Percentiles rank a stretch among this genome's conserved stretches.
These are phyloP conservation scores for Penicillium maclennaniae DNA, from an alignment of 495 filamentous ascomycete genomes.

Conservation along the genomic window DNA sequence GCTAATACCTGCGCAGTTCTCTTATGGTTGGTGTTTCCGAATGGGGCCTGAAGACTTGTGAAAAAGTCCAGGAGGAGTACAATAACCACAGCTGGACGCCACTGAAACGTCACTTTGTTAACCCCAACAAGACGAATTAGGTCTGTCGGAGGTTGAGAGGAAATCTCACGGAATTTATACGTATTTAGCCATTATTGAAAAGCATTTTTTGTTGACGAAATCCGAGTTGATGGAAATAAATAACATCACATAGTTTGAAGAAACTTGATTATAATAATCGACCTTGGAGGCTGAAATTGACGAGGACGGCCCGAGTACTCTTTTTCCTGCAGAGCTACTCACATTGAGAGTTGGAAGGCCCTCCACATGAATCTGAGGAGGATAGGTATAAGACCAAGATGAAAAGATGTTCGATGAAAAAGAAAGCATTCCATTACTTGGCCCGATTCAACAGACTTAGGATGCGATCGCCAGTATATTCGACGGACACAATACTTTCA, in stretches of 20 bases:
- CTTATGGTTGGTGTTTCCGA: slow-evolving; percentile 89
- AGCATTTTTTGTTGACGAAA: slow-evolving; percentile 10
- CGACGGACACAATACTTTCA: no score
- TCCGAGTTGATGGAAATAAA: neutral
- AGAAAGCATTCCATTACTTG: no score
- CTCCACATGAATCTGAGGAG: no score
- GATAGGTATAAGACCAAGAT: no score
- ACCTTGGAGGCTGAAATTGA: no score
- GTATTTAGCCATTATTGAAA: slow-evolving; percentile 4
- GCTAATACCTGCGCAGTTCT: slow-evolving; percentile 41
- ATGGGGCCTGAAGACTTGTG: slow-evolving; percentile 80
- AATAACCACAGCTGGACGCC: slow-evolving; percentile 82
- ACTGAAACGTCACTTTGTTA: slow-evolving; percentile 71
- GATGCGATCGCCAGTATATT: no score
- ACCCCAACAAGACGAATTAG: slow-evolving; percentile 40
- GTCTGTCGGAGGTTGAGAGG: neutral
- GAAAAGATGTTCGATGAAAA: no score
- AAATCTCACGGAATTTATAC: slow-evolving; percentile 3
- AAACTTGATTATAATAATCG: neutral
- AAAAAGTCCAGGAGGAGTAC: slow-evolving; percentile 80
- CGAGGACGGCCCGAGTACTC: no score
- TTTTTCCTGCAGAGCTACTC: no score
- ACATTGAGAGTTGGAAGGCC: no score
- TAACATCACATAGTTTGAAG: neutral
- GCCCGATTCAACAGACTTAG: no score